phyloP scores from a whole-genome alignment of 2,329 filamentous ascomycete species.

The Fusarium sp. region DNA sequence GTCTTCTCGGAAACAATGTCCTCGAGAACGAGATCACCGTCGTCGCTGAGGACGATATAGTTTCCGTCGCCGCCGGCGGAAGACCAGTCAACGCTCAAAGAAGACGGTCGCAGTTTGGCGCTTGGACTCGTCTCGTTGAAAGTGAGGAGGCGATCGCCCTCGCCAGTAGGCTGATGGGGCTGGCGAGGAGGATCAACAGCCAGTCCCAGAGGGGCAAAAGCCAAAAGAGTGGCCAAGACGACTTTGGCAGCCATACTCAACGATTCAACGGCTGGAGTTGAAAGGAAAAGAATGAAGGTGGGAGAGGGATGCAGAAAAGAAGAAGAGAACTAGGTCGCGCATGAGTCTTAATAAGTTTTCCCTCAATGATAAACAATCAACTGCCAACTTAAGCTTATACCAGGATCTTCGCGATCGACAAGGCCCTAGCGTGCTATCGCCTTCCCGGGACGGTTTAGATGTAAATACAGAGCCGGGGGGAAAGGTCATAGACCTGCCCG shows the following conservation, averaged over 20 bases:
- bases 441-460: constrained; percentile 39
- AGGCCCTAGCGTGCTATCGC: constrained; percentile 9
- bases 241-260: constrained; percentile 23
- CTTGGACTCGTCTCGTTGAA: constrained; percentile 70
- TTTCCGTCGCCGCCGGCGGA: constrained; percentile 69
- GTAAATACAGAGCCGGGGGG: constrained; percentile 1
- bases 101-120: constrained; percentile 59
- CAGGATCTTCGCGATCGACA: constrained; percentile 16
- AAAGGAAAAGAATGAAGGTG: not conserved
- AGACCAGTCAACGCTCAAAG: constrained; percentile 67
- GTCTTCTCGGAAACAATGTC: constrained; percentile 70
- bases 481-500: constrained; percentile 23
- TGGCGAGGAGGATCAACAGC: constrained; percentile 64
- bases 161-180: constrained; percentile 66
- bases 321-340: not conserved
- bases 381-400: constrained; percentile 33
- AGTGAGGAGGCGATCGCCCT: constrained; percentile 66
- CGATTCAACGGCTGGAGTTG: not conserved
- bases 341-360: not conserved
- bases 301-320: no score
- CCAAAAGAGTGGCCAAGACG: constrained; percentile 34
- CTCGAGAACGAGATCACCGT: constrained; percentile 68
- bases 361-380: constrained; percentile 1
- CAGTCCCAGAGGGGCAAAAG: constrained; percentile 30
- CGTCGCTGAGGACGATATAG: constrained; percentile 65